Base-by-base conservation (phyloP, 805 yeast species). In the Candida sithepensis region DNA sequence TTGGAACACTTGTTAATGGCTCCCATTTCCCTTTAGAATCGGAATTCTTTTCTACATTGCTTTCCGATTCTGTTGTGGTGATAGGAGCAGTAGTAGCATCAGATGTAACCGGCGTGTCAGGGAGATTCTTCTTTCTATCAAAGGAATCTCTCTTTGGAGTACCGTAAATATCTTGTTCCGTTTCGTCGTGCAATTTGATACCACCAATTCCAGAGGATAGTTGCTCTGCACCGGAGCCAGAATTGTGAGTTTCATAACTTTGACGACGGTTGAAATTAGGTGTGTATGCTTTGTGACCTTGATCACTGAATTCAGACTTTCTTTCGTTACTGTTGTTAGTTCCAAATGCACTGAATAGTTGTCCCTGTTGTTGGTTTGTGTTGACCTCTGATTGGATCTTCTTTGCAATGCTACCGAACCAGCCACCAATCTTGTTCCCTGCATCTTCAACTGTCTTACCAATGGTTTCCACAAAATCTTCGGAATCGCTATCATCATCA, bases 391-490 rank as follows among this genome's bases (percentile, higher is more conserved):
- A 52, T 37, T 59, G 63, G 22, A 66, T 54, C 57, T 73, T 77
- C 69, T 80, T 81, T 28, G 83, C 75, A 48, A 88, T 60, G 14
- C 82, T 87, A 50, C 79, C 79, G 42, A 88, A 80, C 96, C 96
- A 90, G 14, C 82, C 77, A 51, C 85, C 84, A 49, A 90, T 79
- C 46, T 85, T 84, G 41, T 78, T 73, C 47, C 84, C 80, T 1
- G 96, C 89, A 57, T 88, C 96, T 58, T 85, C 90, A 41, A 90
- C 74, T 19, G 92, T 89, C 59, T 84, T 84, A 39, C 78, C 73
- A 45, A 91, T 75, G 44, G 82, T 78, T 39, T 84, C 82, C 49
- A 84, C 77, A 24, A 75, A 61, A 45, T 78, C 78, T 7, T 67
- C 73, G 23, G 73, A 81, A 1, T 67, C 73, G 39, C 67, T 69